Evolutionary conservation across 2,329 filamentous ascomycete species (phyloP).

Genomic region (Diaporthe caulivora): DNA sequence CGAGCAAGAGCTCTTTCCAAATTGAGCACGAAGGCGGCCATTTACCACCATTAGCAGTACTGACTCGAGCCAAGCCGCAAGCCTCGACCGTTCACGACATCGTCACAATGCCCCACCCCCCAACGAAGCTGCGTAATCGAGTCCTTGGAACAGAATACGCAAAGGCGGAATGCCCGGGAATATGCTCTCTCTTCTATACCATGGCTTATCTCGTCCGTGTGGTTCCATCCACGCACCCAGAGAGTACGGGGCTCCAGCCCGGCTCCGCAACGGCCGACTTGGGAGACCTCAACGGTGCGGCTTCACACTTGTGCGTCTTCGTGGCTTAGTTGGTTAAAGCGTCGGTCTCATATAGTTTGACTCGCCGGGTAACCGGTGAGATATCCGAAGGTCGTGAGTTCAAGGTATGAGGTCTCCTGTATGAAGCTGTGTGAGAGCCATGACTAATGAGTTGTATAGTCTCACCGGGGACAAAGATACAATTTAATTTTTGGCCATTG

Average conservation of each 20-base stretch:
- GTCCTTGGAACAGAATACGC: neutral
- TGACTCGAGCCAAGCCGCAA: neutral
- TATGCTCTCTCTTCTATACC: neutral
- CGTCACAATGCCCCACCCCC: neutral
- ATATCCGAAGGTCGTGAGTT: constrained; percentile 59
- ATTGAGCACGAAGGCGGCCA: neutral
- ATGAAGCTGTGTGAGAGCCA: neutral
- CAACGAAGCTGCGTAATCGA: neutral
- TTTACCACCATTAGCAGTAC: neutral
- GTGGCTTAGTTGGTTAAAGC: constrained; percentile 56
- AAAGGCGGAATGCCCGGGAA: neutral
- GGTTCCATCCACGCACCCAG: neutral
- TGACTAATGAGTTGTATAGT: constrained; percentile 39
- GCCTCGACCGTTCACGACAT: constrained; percentile 12
- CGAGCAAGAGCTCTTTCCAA: neutral
- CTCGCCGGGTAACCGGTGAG: constrained; percentile 31
- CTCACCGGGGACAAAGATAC: constrained; percentile 52
- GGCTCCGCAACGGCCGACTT: neutral
- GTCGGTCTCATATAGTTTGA: constrained; percentile 51
- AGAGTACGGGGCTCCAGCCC: neutral
- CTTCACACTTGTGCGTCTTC: constrained; percentile 41
- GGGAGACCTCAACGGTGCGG: neutral
- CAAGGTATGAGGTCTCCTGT: constrained; percentile 39
- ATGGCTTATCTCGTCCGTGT: neutral
- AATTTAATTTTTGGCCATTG: neutral